Evolutionary conservation across 345 rosid genomes (phyloP).

Genomic region (Lepidium didymum): DNA sequence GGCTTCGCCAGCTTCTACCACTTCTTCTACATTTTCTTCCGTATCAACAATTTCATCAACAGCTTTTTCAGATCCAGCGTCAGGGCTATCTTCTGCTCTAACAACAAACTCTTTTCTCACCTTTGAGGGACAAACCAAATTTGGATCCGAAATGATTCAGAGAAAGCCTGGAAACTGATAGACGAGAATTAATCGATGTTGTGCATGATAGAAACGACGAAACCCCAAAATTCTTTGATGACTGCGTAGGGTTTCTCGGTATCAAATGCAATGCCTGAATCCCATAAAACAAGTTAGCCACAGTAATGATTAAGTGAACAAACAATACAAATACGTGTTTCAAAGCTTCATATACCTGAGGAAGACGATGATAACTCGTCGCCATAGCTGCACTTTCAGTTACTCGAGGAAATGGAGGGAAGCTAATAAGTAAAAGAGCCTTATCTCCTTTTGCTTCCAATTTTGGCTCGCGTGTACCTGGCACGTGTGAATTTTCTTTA

Average conservation of each 20-base stretch:
- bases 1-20: conserved; percentile 25
- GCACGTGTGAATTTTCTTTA: not conserved
- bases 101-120: conserved; percentile 40
- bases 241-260: conserved; percentile 37
- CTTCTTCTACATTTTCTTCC: not conserved
- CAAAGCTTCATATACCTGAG: conserved; percentile 31
- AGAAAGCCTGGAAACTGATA: conserved; percentile 32
- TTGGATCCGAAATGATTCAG: conserved; percentile 24
- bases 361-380: conserved; percentile 47
- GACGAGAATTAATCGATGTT: conserved; percentile 18
- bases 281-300: not conserved
- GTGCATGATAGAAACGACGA: conserved; percentile 34
- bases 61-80: conserved; percentile 29
- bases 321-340: not conserved
- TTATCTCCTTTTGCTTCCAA: conserved; percentile 23
- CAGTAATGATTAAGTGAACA: not conserved
- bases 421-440: not conserved
- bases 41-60: conserved; percentile 3
- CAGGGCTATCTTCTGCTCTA: conserved; percentile 48
- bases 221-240: conserved; percentile 40
- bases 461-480: not conserved
- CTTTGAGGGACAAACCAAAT: conserved; percentile 17
- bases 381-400: conserved; percentile 34
- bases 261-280: conserved; percentile 45
- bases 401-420: conserved; percentile 4